Evolutionary conservation across 1,139 yeast genomes (phyloP), one percentile per base, ranked within the genome.

Genomic region (Taphrina deformans): DNA sequence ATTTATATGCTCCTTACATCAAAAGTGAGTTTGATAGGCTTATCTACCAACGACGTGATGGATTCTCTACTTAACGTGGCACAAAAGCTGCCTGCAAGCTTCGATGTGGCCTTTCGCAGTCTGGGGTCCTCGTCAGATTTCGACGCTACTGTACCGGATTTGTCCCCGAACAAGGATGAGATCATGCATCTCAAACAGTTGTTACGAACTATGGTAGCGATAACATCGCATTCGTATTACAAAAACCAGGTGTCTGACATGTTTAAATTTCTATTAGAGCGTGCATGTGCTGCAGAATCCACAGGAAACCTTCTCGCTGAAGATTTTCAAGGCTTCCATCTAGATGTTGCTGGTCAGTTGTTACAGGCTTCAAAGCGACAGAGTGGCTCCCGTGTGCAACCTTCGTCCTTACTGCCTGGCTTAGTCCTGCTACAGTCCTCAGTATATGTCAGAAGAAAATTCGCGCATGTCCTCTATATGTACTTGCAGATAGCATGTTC

Each of bases 31-130:
- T 85, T 92, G 83, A 87, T 91, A 69, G 98, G 98, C 0, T 79
- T 93, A 55, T 88, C 97, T 12, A 89, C 91, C n/a, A 81, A 91
- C 55, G 98, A 92, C 73, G 82, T 87, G 68, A 79, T 89, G 74
- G 84, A 88, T 68, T 83, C 84, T 59, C 76, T 93, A 16, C 77
- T 89, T 58, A 74, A 78, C 5, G 80, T 87, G 63, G 95, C 90
- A 72, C 75, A 84, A 24, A 76, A 79, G 21, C 74, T 83, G 56
- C 74, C 83, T 50, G 29, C 35, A 21, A 38, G 27, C n/a, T 46
- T 26, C n/a, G 27, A 58, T 35, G 26, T 14, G 21, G 46, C 45
- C 27, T n/a, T 33, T 6, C 9, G 14, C 16, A 14, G 16, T 9
- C 27, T 31, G 26, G 27, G 31, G 21, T n/a, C 45, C 26, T 24